A percentile compares a stretch with the other conserved stretches of the same genome.
Conservation (phyloP, 345 rosid genomes). For the Brassica juncea region DNA sequence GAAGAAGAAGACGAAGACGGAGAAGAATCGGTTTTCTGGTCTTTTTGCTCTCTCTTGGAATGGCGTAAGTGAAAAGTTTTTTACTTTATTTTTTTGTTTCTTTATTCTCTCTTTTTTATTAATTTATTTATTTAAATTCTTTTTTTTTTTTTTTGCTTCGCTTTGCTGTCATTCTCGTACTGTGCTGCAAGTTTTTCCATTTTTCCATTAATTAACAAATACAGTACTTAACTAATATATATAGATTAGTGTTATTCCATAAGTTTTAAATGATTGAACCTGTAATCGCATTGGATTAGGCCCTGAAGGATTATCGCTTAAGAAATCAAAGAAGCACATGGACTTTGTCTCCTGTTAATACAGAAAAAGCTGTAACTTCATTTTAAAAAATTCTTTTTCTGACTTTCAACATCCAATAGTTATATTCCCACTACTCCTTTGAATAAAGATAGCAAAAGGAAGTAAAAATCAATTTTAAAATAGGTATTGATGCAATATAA, state of each 20-base stretch:
- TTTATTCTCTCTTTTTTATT: constrained; percentile 10
- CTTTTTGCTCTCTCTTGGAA: constrained; percentile 31
- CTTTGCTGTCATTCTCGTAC: constrained; percentile 42
- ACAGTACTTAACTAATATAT: no score
- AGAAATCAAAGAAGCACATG: constrained; percentile 41
- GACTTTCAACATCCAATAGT: constrained; percentile 39
- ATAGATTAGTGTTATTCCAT: no score
- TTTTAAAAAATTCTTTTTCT: not conserved
- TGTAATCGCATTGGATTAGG: constrained; percentile 30
- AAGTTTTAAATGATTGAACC: no score
- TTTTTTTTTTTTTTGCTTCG: constrained; percentile 7
- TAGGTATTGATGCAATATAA: constrained; percentile 20
- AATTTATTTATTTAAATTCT: not conserved
- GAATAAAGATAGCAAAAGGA: constrained; percentile 20
- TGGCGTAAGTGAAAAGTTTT: constrained; percentile 44
- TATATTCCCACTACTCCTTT: constrained; percentile 25
- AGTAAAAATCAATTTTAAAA: not conserved
- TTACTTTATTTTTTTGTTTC: constrained; percentile 23
- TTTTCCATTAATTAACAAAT: not conserved
- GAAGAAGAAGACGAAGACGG: constrained; percentile 13
- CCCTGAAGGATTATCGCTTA: constrained; percentile 33
- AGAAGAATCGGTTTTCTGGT: constrained; percentile 33
- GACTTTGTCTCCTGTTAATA: constrained; percentile 40
- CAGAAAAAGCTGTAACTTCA: constrained; percentile 24
- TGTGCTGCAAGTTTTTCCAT: constrained; percentile 22